Base-by-base conservation (phyloP, 306 rosid genomes). In the Vigna reflexopilosa region DNA sequence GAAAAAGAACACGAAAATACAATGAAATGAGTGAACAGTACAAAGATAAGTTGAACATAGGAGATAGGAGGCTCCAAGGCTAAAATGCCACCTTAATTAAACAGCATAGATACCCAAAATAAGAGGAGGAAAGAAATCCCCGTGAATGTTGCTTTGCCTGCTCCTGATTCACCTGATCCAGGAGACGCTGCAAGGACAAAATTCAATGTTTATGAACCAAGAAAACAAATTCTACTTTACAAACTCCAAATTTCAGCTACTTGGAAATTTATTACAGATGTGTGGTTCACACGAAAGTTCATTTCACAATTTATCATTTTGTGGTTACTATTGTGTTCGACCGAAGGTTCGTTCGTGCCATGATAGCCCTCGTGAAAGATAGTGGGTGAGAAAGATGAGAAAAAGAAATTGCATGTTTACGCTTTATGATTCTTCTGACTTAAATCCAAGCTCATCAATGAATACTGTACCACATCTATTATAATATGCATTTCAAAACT, bases 101-200 rank as follows among this genome's bases (percentile, higher is more conserved):
- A 77, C 62, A 85, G 3, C 82, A 79, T 32, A 24, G 93, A 84
- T 58, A 68, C 86, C 84, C 82, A 84, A 42, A 85, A 50, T 1
- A 89, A 54, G 81, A 87, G 64, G 4, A 88, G 59, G 72, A 80
- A 50, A 45, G 87, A 80, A 47, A 89, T 4, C 28, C 94, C 94
- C 0, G 80, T 55, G 83, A 86, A 80, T 24, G 59, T 77, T n/a
- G 75, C 70, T 81, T 70, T 84, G 77, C 61, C 81, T 51, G 88
- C 82, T 45, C 66, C 88, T 82, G 26, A 67, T 0, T 40, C 50
- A 6, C 66, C 83, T 12, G 59, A 6, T 71, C 86, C 84, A 0
- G 36, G 78, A 22, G 87, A 73, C 16, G 70, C 86, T 79, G 83
- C 84, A 70, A 78, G n/a, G 9, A 6, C n/a, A 44, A 24, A 58